Conservation (phyloP, 495 filamentous ascomycete species). For the Hyphodiscus hymeniophilus region DNA sequence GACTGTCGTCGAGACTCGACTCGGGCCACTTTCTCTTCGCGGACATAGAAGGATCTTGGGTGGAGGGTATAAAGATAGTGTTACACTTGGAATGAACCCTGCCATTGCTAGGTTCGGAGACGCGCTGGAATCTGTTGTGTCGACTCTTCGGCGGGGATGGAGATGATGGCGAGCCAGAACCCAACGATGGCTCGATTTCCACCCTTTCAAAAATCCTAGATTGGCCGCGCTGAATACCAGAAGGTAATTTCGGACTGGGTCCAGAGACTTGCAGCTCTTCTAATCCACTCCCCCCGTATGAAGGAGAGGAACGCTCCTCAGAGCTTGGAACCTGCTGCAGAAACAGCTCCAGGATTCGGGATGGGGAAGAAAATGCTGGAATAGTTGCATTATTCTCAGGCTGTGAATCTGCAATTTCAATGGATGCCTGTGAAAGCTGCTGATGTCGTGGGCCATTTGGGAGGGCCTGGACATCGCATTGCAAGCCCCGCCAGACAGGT, state of each 20-base stretch:
- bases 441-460: not conserved
- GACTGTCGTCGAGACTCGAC: not conserved
- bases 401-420: slow-evolving; percentile 37
- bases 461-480: not conserved
- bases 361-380: slow-evolving; percentile 14
- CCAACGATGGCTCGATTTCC: not conserved
- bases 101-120: not conserved
- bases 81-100: too few relatives aligned
- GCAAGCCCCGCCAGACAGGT: slow-evolving; percentile 22
- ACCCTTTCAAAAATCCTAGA: not conserved
- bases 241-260: not conserved
- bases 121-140: not conserved
- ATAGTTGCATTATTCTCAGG: slow-evolving; percentile 28
- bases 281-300: not conserved
- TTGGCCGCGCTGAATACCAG: not conserved
- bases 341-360: slow-evolving; percentile 23
- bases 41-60: not conserved
- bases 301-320: not conserved
- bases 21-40: slow-evolving; percentile 5
- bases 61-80: not conserved
- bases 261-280: not conserved
- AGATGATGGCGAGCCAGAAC: not conserved
- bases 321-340: slow-evolving; percentile 10
- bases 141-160: not conserved
- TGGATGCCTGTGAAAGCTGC: slow-evolving; percentile 25